Base-by-base conservation (phyloP, 208 protist genomes). In the Zelonia costaricensis region DNA sequence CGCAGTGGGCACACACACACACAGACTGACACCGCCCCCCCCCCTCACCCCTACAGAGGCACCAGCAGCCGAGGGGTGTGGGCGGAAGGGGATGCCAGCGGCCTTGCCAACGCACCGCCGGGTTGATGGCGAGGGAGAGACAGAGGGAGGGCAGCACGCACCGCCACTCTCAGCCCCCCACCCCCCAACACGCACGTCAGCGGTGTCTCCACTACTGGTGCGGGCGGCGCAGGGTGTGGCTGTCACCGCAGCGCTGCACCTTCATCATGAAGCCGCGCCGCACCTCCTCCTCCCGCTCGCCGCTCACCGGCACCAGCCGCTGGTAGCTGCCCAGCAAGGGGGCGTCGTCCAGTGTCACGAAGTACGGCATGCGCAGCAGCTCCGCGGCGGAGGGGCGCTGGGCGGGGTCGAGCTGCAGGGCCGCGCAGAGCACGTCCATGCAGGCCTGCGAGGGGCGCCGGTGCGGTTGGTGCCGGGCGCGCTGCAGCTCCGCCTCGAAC, bases 351-450 rank as follows among this genome's bases (percentile, higher is more conserved):
- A 72, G 27, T 16, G 66, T 72, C 35, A 52, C 53, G 39, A 93
- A 95, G 62, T 92, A 92, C 4, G 85, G 81, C 76, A 91, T 88
- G 20, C 85, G 58, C 52, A 93, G 74, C 47, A 95, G 74, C 74
- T 90, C 69, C 48, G 70, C 81, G 25, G 86, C 86, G 28, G 82
- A 85, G 35, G 90, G 86, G 4, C 90, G 90, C 46, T 73, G 59
- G 31, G 69, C 63, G 30, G 84, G 82, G 62, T 92, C 80, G 10
- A 89, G 67, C 61, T 91, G 84, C 43, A 95, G 82, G 40, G 87
- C 84, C 3, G 82, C 76, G 3, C 45, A 63, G n/a, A 95, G 69
- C 20, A 93, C 86, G 55, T 93, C 86, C 23, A 90, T 56, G 52
- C 83, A 92, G 6, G 78, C 79, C 46, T 55, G 53, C 10, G 83